Evolutionary conservation across 768 basidiomycete species (phyloP), one percentile per base, ranked within the genome.

Genomic region (Candolleomyces aberdarensis): DNA sequence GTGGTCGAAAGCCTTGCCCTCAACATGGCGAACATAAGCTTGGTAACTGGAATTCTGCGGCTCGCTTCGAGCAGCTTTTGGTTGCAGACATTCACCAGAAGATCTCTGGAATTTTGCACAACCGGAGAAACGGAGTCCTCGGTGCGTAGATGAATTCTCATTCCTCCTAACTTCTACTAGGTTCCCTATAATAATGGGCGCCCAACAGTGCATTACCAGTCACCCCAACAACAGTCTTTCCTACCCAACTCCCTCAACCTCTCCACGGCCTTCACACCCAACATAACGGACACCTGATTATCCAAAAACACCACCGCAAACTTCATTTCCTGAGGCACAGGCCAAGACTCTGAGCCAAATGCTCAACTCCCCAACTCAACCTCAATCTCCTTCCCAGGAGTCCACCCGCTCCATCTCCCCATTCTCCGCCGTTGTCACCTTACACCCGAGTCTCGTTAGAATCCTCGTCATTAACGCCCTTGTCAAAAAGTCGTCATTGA

Each of bases 201-300:
- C 70, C 76, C 52, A 82, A 66, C 50, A 84, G 64, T 7, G 85
- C 84, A 66, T 86, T 86, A 8, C 86, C 90, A 56, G 89, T 91
- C 46, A 91, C 87, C 39, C 89, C 90, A 17, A 93, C 88, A n/a
- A 94, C 84, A 67, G 66, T 94, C 91, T 19, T 70, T 75, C 62
- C 91, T 78, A 8, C 86, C 87, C 69, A 86, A 70, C 60, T 81
- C 78, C 61, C 92, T 77, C 43, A 95, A 74, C 69, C 83, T 86
- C 58, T 80, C 70, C 11, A 92, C 85, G n/a, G 83, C 81, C 60
- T 86, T 83, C 49, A 92, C 69, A 15, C 94, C 94, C 62, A 87
- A 87, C 78, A 92, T 79, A 19, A 91, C 76, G 9, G 88, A 88
- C 90, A 94, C 94, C 73, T 93, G 91, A 70, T 95, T 94, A 59